phyloP scores from a whole-genome alignment of 2,329 filamentous ascomycete species.

The Trichoderma sp. region DNA sequence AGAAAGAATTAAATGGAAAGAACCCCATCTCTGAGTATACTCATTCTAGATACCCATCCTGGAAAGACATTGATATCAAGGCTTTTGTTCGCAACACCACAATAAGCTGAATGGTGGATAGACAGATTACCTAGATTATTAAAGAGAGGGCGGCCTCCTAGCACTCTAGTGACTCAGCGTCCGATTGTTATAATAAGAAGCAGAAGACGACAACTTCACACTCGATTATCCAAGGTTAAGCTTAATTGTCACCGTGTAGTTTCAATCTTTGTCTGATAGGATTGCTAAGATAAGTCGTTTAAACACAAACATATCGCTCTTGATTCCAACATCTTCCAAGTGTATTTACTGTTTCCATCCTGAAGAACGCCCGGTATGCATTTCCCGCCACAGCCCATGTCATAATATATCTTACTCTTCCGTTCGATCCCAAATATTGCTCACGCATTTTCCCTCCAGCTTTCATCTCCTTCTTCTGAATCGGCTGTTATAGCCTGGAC shows the following conservation, averaged over 20 bases:
- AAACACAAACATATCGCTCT: background rate
- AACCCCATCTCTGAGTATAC: background rate
- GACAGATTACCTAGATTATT: background rate
- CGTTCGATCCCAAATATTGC: background rate
- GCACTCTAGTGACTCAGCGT: too few species aligned
- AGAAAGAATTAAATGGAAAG: background rate
- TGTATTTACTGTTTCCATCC: background rate
- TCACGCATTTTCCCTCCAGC: background rate
- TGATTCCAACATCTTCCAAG: background rate
- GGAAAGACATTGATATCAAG: background rate
- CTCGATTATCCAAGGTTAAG: too few species aligned
- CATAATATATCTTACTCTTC: background rate
- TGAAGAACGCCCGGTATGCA: slow-evolving; percentile 16
- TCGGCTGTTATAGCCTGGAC: slow-evolving; percentile 53
- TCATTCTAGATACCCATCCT: background rate
- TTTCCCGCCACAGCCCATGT: background rate
- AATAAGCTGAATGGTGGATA: background rate
- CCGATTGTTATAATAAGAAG: too few species aligned
- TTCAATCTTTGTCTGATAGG: background rate
- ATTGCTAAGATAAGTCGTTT: background rate
- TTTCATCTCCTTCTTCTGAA: slow-evolving; percentile 50
- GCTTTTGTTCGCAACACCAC: background rate
- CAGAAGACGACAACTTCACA: too few species aligned
- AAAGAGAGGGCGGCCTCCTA: background rate
- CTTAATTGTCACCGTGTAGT: rapidly evolving